Conservation (phyloP, 495 filamentous ascomycete genomes). For the Penicillium longicatenatum region DNA sequence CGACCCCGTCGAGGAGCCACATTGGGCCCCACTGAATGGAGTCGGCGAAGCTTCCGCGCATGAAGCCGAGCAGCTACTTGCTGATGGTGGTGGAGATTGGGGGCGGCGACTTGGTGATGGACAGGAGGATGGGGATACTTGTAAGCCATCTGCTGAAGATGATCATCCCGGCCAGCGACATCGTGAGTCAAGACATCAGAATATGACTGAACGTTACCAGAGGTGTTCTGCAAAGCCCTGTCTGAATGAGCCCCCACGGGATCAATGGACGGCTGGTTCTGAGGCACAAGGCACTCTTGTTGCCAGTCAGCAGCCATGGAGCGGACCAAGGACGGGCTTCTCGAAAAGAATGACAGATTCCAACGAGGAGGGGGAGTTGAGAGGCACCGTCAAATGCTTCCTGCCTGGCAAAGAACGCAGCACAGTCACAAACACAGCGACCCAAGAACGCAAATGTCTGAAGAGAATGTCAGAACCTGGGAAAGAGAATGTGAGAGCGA, state of each 20-base stretch:
- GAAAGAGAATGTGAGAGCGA: slow-evolving; percentile 62
- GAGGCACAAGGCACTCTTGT: slow-evolving; percentile 46
- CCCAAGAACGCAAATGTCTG: slow-evolving; percentile 42
- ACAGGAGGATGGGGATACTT: slow-evolving; percentile 45
- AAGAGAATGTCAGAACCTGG: slow-evolving; percentile 54
- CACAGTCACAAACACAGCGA: slow-evolving; percentile 39
- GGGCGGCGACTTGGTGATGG: slow-evolving; percentile 33
- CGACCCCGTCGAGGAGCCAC: slow-evolving; percentile 34
- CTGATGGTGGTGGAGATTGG: slow-evolving; percentile 30
- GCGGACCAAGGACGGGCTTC: slow-evolving; percentile 46
- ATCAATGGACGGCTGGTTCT: slow-evolving; percentile 44
- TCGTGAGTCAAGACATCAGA: slow-evolving; percentile 41
- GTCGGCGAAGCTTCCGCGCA: slow-evolving; percentile 39
- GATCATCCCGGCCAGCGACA: slow-evolving; percentile 37
- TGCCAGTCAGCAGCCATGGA: slow-evolving; percentile 54
- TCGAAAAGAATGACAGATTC: slow-evolving; percentile 57
- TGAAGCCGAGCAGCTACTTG: slow-evolving; percentile 36
- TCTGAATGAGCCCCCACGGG: slow-evolving; percentile 43
- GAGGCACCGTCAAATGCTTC: slow-evolving; percentile 44
- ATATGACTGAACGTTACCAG: slow-evolving; percentile 52
- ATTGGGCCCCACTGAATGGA: slow-evolving; percentile 40
- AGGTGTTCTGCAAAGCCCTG: slow-evolving; percentile 51
- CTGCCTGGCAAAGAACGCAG: slow-evolving; percentile 48
- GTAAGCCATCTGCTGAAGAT: slow-evolving; percentile 40
- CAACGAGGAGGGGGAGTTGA: slow-evolving; percentile 37